Evolutionary conservation across 2,329 filamentous ascomycete species (phyloP), one percentile per base, ranked within the genome.

Genomic region (Botrytis fragariae): DNA sequence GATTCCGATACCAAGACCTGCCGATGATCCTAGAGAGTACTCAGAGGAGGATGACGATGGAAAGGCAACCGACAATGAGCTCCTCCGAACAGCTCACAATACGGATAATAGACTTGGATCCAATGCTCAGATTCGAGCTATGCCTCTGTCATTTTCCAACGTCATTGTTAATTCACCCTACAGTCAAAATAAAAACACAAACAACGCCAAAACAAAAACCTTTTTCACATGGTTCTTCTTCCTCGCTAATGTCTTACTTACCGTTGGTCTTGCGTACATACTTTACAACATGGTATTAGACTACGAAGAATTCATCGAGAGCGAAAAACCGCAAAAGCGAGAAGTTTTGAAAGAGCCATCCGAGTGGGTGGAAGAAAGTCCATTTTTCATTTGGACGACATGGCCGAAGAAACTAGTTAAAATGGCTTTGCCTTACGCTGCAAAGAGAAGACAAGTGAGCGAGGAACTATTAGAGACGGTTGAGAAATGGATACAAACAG

Each of bases 401-500:
- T 59, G 67, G 67, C 54, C 37, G 3, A 45, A 32, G 51, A 60
- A 22, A 57, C 35, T 39, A 12, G n/a, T 69, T 2, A 69, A 12
- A 10, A 16, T 54, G 14, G 20, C 3, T 12, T 16, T 65, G 42
- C 42, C 42, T 44, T 37, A 65, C 8, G 35, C 22, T 9, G 25
- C 7, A 14, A 57, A 59, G 67, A 60, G 67, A 18, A 44, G 67
- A 32, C 54, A 57, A 20, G 51, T 44, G 3, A 69, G 48, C 20
- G 67, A 69, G 39, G 67, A 35, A 37, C 39, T 69, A 25, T 60
- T 69, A 22, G 51, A 60, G 25, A 32, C n/a, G 67, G 29, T 69
- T 22, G 51, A 60, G 67, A 60, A 42, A n/a, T 69, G 67, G 67
- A 48, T 69, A 16, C 32, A 37, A 16, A 37, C 35, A 14, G 65